Evolutionary conservation across 169 alveolate species (phyloP).

Genomic region (Plasmodium sp.): DNA sequence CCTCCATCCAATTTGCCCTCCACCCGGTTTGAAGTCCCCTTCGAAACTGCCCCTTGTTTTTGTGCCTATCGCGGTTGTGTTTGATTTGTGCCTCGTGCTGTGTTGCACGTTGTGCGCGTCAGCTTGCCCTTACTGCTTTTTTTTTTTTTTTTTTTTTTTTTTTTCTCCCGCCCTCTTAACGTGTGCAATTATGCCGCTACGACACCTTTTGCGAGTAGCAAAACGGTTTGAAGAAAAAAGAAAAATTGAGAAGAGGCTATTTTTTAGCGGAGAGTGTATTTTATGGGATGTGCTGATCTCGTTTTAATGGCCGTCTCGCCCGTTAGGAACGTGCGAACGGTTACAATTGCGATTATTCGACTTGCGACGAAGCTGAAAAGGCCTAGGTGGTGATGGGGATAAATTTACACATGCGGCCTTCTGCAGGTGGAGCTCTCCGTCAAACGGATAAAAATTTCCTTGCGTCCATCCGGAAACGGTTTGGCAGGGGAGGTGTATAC

Average conservation of each 20-base stretch:
- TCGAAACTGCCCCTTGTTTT: neutral
- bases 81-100: neutral
- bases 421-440: neutral
- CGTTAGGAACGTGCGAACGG: neutral
- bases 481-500: neutral
- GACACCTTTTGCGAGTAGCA: neutral
- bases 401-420: neutral
- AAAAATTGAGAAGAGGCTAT: neutral
- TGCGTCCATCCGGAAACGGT: neutral
- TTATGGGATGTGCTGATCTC: neutral
- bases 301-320: neutral
- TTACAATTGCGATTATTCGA: neutral
- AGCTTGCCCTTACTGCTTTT: neutral
- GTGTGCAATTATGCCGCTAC: neutral
- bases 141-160: neutral
- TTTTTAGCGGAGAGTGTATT: neutral
- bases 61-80: neutral
- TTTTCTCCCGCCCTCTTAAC: neutral
- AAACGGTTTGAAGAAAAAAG: neutral
- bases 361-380: neutral
- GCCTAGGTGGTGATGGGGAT: neutral
- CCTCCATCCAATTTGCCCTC: neutral
- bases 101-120: neutral
- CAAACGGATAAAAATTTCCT: neutral
- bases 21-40: neutral